These are phyloP conservation scores for Phycomyces nitens DNA, from an alignment of 192 early-diverging fungal species.

Conservation along the genomic window DNA sequence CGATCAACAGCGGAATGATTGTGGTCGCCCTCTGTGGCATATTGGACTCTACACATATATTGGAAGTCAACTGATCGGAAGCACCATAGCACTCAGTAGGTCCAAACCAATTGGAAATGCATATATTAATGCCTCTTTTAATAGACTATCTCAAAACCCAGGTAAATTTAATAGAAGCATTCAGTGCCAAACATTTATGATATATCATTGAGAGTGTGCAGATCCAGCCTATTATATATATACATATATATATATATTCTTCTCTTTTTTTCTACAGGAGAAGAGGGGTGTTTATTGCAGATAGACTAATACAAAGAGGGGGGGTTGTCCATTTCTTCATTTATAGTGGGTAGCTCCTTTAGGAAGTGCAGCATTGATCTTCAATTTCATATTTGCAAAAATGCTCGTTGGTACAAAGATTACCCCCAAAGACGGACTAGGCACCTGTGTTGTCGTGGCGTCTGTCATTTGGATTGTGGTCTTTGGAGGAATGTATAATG, in stretches of 20 bases:
- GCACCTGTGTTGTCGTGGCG: constrained; percentile 51
- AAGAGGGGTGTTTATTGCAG: background rate
- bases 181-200: background rate
- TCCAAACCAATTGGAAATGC: background rate
- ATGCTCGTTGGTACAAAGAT: constrained; percentile 55
- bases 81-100: constrained; percentile 58
- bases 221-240: too few relatives aligned
- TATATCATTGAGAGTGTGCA: too few relatives aligned
- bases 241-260: too few relatives aligned
- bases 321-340: background rate
- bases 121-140: background rate
- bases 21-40: constrained; percentile 58
- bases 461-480: constrained; percentile 58
- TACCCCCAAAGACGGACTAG: constrained; percentile 46
- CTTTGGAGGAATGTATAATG: constrained; percentile 52
- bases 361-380: constrained; percentile 53
- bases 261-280: too few relatives aligned
- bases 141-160: constrained; percentile 61
- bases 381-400: constrained; percentile 60
- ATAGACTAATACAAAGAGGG: background rate
- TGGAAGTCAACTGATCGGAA: constrained; percentile 48
- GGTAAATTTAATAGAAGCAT: constrained; percentile 10
- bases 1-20: constrained; percentile 48
- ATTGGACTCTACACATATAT: constrained; percentile 55
- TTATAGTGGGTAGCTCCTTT: constrained; percentile 53